Evolutionary conservation across 164 flowering plant species (phyloP), one percentile per base, ranked within the genome.

Genomic region (Magnolia kwangsiensis): DNA sequence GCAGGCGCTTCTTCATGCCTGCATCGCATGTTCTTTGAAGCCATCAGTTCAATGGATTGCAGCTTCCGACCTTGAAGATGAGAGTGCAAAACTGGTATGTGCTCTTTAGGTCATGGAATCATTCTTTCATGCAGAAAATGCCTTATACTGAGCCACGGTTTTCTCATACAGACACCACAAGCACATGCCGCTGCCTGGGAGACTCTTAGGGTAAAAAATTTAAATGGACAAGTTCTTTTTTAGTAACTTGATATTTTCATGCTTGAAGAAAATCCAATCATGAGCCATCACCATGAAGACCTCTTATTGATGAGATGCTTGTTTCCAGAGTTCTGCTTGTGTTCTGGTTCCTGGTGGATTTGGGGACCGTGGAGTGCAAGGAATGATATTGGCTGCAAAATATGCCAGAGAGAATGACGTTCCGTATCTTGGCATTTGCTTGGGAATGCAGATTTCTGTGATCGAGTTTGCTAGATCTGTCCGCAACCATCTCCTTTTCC

Each of bases 371-470:
- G 99, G 99, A 63, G 97, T 94, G 49, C 83, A 70, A 74, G 99
- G 99, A 81, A 96, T 91, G 98, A 83, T 94, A 77, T 84, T 92
- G 82, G 99, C 99, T 84, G 99, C 99, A 80, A 94, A 90, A 74
- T 94, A 90, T 86, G 99, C 99, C 59, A 84, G 99, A 84, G 97
- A 96, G 81, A 94, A 90, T 74, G 85, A 83, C 50, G 83, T 94
- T 80, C 99, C 99, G 49, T 96, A 92, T 81, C 92, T 96, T 77
- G 99, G 99, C 24, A 96, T 96, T 71, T 96, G 99, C 85, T 88
- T 96, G 87, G 99, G 99, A 61, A 94, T 96, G 99, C 99, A 96
- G 84, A 93, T 96, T 71, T 85, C 98, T 64, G 98, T 96, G 75
- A 94, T 96, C 75, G 99, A 96, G 81, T 90, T 87, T 90, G 90